phyloP scores from a whole-genome alignment of 2,329 filamentous ascomycete species.

The Paecilomyces fulvus region DNA sequence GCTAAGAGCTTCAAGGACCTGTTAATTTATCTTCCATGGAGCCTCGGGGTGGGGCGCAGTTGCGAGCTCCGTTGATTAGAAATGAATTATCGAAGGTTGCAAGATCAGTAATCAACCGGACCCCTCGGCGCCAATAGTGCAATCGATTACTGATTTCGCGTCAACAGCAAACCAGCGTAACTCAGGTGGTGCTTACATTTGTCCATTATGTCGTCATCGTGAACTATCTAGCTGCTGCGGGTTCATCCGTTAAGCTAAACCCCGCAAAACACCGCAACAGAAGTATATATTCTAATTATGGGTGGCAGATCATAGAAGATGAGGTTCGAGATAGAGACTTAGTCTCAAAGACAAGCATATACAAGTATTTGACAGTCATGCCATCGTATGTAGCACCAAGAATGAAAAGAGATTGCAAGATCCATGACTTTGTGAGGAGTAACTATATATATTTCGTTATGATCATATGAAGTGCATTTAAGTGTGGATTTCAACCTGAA shows the following conservation, averaged over 20 bases:
- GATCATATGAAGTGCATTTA: background rate
- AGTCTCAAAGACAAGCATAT: background rate
- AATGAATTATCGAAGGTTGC: background rate
- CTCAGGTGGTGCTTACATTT: background rate
- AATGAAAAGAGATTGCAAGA: too few species aligned
- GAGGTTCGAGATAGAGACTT: too few species aligned
- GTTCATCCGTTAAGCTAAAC: background rate
- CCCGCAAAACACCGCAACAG: background rate
- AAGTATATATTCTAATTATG: too few species aligned
- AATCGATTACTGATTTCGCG: background rate
- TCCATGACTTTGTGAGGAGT: background rate
- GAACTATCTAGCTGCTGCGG: background rate
- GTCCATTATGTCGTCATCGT: background rate
- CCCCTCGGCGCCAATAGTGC: background rate
- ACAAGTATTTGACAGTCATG: too few species aligned
- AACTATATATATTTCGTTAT: background rate
- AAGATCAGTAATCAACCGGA: background rate
- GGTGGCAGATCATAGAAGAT: too few species aligned
- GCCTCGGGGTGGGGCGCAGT: background rate
- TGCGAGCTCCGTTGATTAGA: background rate
- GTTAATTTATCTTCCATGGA: background rate
- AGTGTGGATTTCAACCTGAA: too few species aligned
- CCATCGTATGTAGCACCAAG: too few species aligned
- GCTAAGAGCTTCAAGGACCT: background rate
- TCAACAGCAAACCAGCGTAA: background rate